Base-by-base conservation (phyloP, 2,329 filamentous ascomycete genomes). In the Pyricularia grisea region DNA sequence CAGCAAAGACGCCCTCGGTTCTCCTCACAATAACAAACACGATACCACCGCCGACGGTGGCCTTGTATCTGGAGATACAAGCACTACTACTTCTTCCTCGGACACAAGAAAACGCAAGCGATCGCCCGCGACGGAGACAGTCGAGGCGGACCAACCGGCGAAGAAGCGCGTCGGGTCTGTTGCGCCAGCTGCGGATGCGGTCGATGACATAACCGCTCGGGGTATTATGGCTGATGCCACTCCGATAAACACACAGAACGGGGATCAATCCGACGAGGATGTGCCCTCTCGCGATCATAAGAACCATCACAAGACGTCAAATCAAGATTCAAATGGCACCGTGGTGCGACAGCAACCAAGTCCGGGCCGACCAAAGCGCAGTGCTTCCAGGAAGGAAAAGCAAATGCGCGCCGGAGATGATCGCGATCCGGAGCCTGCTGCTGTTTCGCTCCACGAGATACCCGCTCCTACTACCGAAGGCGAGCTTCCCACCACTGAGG, bases 131-230 rank as follows among this genome's bases (percentile, higher is more conserved):
- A 75, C 75, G 30, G 83, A 86, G 63, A 78, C 78, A 14, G 81
- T 80, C 31, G 83, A 83, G 68, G 73, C 78, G 1, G 82, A 83
- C 30, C 81, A 84, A 72, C 84, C 84, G 7, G 75, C 81, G 60
- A 81, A 84, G 70, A 88, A 88, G 76, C 83, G 86, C 70, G 81
- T 81, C n/a, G 82, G 80, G 28, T 85, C 85, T 9, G 78, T 83
- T 63, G 78, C 75, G 42, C 76, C 75, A 36, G 73, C 77, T 61
- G 78, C 78, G 33, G 77, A 81, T 68, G 76, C 76, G 33, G 77
- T 78, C 66, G 78, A 79, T 50, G 79, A 79, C 65, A 80, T 80
- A 67, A 80, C 55, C 58, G 50, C 31, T 10, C 10, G 80, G 69
- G 80, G 79, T 60, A 71, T 69, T 4, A 69, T 73, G 23, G 71